Base-by-base conservation (phyloP, 2,329 filamentous ascomycete genomes). In the Ophiostoma tasmaniense region DNA sequence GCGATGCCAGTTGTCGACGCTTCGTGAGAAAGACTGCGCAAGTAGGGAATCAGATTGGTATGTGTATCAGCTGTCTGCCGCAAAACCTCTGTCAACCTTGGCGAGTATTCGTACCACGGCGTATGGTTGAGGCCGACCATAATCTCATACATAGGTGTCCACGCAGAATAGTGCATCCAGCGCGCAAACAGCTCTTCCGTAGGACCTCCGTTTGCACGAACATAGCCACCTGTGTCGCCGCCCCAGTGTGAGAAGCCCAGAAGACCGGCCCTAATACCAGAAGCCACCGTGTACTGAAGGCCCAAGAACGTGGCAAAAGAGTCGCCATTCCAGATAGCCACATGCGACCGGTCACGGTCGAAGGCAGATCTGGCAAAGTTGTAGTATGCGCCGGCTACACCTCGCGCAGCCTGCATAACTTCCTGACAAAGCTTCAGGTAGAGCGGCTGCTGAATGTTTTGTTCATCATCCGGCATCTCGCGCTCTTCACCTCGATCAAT, bases 401-500 rank as follows among this genome's bases (percentile, higher is more conserved):
- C 25, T 17, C 55, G 64, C 20, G 74, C 74, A 5, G 71, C 68
- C 2, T 73, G 74, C 77, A 79, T 78, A 52, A 71, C 74, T 35
- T 77, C 74, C 70, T 77, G 75, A 65, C 75, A 76, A 6, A 79
- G 71, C 52, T 75, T 69, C 22, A 75, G 69, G 69, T 78, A 78
- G 1, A 77, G 74, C 1, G 72, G 69, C 70, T 74, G 75, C 68
- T 79, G 78, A 33, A 75, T 73, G 69, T 79, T 79, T 66, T 79
- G 78, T 64, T 75, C 75, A 61, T 73, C 76, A 7, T 74, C 76
- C 14, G 78, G 78, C 77, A 78, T 78, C 70, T 79, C 78, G n/a
- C 72, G 74, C 72, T 79, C 78, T 66, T 79, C 78, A 30, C 78
- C 77, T 33, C 77, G 74, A 61, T 79, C 77, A 67, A 79, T 79